These are phyloP conservation scores for Gaillardinia entomophila DNA, from an alignment of 805 yeast species.

Conservation along the genomic window DNA sequence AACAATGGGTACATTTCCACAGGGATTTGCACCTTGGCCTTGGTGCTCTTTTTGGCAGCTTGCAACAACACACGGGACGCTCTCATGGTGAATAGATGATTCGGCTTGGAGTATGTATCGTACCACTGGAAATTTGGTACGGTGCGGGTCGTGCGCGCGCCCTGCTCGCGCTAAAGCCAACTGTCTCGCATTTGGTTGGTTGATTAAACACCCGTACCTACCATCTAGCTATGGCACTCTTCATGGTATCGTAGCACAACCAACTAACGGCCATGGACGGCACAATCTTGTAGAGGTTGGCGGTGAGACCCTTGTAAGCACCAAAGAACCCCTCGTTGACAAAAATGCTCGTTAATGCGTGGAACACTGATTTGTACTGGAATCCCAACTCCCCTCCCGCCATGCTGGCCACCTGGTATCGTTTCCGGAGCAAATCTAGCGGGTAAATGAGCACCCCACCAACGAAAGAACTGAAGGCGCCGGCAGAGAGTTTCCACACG, in stretches of 20 bases:
- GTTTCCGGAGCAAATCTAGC: slow-evolving; percentile 77
- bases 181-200: slow-evolving; percentile 5
- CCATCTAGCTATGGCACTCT: slow-evolving; percentile 36
- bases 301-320: slow-evolving; percentile 67
- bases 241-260: slow-evolving; percentile 74
- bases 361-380: slow-evolving; percentile 67
- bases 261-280: slow-evolving; percentile 97
- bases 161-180: slow-evolving; percentile 1
- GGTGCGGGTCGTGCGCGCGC: slow-evolving; percentile 1
- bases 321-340: slow-evolving; percentile 69
- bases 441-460: slow-evolving; percentile 93
- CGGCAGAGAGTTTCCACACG: slow-evolving; percentile 59
- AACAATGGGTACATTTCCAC: slow-evolving; percentile 44
- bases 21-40: slow-evolving; percentile 20
- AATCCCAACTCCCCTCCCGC: slow-evolving; percentile 74
- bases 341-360: slow-evolving; percentile 69
- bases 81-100: slow-evolving; percentile 23
- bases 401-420: slow-evolving; percentile 90
- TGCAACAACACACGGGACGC: slow-evolving; percentile 34
- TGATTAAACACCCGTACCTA: slow-evolving; percentile 3
- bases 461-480: slow-evolving; percentile 82
- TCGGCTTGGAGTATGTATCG: not conserved
- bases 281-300: slow-evolving; percentile 82
- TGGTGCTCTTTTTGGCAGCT: slow-evolving; percentile 30
- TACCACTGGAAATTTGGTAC: slow-evolving; percentile 1